Base-by-base conservation (phyloP, 2,329 filamentous ascomycete species). In the Furcasterigmium sp. region DNA sequence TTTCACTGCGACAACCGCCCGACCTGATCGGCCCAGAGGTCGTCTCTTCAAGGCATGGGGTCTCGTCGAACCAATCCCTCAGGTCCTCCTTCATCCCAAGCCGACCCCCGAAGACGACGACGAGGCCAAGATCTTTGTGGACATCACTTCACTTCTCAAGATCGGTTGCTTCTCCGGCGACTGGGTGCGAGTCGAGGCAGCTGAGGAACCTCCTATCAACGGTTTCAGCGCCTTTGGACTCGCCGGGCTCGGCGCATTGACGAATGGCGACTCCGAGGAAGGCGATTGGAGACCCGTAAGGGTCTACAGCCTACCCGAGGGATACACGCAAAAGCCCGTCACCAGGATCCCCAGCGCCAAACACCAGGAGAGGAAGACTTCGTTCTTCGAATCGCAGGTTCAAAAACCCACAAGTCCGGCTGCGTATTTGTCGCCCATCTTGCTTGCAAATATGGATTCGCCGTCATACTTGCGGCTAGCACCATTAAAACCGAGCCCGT, bases 111-210 rank as follows among this genome's bases (percentile, higher is more conserved):
- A 82, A 20, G 90, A 96, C 47, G 93, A 98, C 48, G 90, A 95
- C 51, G 85, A 94, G 53, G 84, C 88, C 2, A 82, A 93, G 38
- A 78, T 97, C 2, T 98, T 91, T 56, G 91, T 98, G 5, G 90
- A 96, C 54, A 85, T 94, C 8, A 84, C 80, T 45, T 87, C 88
- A 2, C 67, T 98, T 17, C 85, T 88, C 13, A 90, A 91, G 53
- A 85, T 98, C 42, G 91, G 91, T 14, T 97, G 91, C 62, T 98
- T 98, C 59, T 97, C 91, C 1, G 93, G 93, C 23, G 93, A 98
- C 58, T 98, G 93, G 93, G 89, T 95, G 10, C 83, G 85, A 18
- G 73, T 96, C 10, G 89, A 95, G 64, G 75, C 80, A 6, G 78
- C 87, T 0, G 77, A 86, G 51, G 87, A 90, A 57, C 85, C 87